Evolutionary conservation across 140 eudicot species (phyloP), one percentile per base, ranked within the genome.

Genomic region (Bidens hawaiensis): DNA sequence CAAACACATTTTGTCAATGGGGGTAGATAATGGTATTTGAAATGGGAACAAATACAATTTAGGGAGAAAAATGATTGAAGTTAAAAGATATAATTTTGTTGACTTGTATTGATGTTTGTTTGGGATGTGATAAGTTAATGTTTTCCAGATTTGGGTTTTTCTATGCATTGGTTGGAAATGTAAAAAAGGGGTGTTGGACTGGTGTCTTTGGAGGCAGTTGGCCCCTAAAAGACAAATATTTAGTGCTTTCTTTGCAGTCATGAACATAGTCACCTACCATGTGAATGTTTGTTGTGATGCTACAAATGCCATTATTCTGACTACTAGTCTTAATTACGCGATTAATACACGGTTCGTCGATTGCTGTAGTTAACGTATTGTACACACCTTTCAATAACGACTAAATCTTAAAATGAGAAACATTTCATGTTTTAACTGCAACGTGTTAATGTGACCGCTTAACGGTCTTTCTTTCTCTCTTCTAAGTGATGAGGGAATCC

Each of bases 1-100:
- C n/a, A n/a, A n/a, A n/a, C n/a, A n/a, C 77, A 70, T 64, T 63
- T 76, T 76, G 77, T 72, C 85, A 82, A 75, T 75, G 73, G 63
- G n/a, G 74, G 84, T 82, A 71, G 88, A 78, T 82, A 60, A 63
- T 70, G 56, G 74, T 46, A 19, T 77, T 73, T 75, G 84, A 64
- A 71, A 55, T 52, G 46, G 46, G 57, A 62, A 52, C 70, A n/a
- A n/a, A n/a, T n/a, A 52, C 70, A 71, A 33, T 9, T 18, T 38
- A 41, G 65, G 55, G 60, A 21, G 68, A 74, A 69, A 64, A 69
- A 64, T 79, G 72, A 75, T 59, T 70, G 71, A 70, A 79, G 84
- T 69, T 66, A 52, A 67, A 70, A 70, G 73, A 52, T 71, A 13
- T 30, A 42, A 58, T n/a, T 71, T 38, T 76, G 74, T 76, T 59